These are phyloP conservation scores for Phytophthora hybrid DNA, from an alignment of 352 stramenopile genomes.

Conservation along the genomic window DNA sequence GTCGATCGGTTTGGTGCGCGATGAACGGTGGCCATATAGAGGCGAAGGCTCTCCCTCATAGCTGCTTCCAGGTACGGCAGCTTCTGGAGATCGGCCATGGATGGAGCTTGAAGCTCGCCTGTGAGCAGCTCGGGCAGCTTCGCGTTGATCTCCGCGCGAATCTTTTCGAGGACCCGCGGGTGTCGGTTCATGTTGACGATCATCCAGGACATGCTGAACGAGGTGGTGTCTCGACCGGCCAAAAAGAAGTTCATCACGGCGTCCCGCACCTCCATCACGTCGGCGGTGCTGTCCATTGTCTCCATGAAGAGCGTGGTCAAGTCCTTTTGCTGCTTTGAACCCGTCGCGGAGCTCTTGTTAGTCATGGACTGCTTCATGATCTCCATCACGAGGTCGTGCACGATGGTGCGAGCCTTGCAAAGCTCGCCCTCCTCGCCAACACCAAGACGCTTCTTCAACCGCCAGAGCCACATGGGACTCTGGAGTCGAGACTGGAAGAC, in stretches of 20 bases:
- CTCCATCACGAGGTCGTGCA: slow-evolving; percentile 46
- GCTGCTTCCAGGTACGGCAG: slow-evolving; percentile 70
- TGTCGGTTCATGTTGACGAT: slow-evolving; percentile 80
- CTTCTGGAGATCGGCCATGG: slow-evolving; percentile 54
- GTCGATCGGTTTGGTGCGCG: slow-evolving; percentile 54
- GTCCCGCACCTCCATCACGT: slow-evolving; percentile 58
- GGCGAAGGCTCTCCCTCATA: slow-evolving; percentile 67
- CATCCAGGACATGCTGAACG: slow-evolving; percentile 75
- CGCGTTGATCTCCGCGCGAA: slow-evolving; percentile 55
- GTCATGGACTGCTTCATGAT: slow-evolving; percentile 40
- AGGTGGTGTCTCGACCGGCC: slow-evolving; percentile 73
- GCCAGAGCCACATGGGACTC: slow-evolving; percentile 54
- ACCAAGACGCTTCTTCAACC: slow-evolving; percentile 43
- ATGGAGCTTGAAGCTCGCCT: slow-evolving; percentile 30
- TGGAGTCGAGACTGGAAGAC: slow-evolving; percentile 39
- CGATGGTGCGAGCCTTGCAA: slow-evolving; percentile 32
- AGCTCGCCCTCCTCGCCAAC: slow-evolving; percentile 43
- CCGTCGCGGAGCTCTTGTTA: slow-evolving; percentile 18
- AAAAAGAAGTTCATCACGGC: slow-evolving; percentile 83
- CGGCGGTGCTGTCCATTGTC: slow-evolving; percentile 23
- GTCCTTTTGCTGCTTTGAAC: slow-evolving; percentile 39
- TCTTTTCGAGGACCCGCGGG: slow-evolving; percentile 52
- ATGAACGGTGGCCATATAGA: slow-evolving; percentile 58
- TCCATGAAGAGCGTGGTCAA: slow-evolving; percentile 59
- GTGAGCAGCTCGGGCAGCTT: slow-evolving; percentile 42